A percentile compares a stretch with the other conserved stretches of the same genome.
These are phyloP conservation scores for Cladorrhinum samala DNA, from an alignment of 495 filamentous ascomycete genomes.

Conservation along the genomic window DNA sequence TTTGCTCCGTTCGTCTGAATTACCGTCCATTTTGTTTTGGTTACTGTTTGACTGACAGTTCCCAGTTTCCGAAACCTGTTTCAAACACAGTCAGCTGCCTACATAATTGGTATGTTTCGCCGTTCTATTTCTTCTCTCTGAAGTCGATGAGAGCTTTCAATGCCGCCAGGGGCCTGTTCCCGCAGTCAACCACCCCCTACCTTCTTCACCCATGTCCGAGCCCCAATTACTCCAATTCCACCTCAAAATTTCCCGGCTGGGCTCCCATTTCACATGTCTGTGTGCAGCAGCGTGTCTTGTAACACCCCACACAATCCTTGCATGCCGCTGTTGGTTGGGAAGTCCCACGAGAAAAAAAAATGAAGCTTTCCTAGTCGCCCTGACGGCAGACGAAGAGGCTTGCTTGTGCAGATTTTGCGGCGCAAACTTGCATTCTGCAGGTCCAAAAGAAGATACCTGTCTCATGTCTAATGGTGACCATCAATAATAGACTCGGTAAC, in stretches of 20 bases:
- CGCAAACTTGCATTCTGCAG: conserved; percentile 5
- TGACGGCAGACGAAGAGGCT: background rate
- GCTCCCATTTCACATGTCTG: conserved; percentile 23
- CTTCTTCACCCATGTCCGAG: background rate
- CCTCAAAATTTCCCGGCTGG: conserved; percentile 9
- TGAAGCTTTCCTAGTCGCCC: background rate
- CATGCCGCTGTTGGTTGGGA: conserved; percentile 1
- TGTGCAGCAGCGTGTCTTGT: conserved; percentile 25
- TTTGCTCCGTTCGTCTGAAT: no score
- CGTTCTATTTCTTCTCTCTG: conserved; percentile 4
- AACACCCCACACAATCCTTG: conserved; percentile 24
- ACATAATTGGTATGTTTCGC: background rate
- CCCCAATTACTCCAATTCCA: conserved; percentile 9
- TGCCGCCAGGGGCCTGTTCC: no score
- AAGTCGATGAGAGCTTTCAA: no score
- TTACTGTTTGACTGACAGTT: background rate
- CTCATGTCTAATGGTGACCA: background rate
- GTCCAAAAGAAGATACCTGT: background rate
- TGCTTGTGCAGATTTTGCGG: conserved; percentile 2
- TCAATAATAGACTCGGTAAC: no score
- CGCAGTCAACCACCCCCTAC: no score
- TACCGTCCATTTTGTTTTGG: background rate
- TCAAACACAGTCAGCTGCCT: no score
- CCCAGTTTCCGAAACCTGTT: background rate
- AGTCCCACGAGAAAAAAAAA: conserved; percentile 8